Evolutionary conservation across 305 asterid genomes (phyloP).

Genomic region (Fraxinus paxiana): DNA sequence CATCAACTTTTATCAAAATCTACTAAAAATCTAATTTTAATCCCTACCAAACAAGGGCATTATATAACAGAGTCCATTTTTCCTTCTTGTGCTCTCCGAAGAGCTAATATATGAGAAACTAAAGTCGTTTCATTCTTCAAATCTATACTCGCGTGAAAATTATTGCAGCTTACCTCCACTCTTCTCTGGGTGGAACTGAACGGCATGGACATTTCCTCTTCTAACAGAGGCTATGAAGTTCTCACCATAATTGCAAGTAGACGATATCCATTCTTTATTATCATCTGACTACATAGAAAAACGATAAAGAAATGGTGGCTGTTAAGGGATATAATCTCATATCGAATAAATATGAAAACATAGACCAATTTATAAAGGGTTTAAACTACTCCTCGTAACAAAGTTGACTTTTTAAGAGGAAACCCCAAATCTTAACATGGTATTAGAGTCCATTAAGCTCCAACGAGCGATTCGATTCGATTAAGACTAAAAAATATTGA

Average conservation of each 20-base stretch:
- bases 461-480: too few relatives aligned
- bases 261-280: constrained; percentile 77
- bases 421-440: too few relatives aligned
- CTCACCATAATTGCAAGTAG: constrained; percentile 77
- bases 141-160: background rate
- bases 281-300: constrained; percentile 55
- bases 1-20: background rate
- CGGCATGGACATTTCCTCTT: constrained; percentile 86
- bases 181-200: constrained; percentile 95
- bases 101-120: background rate
- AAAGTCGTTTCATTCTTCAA: background rate
- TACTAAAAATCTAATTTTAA: too few relatives aligned
- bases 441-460: too few relatives aligned
- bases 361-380: too few relatives aligned
- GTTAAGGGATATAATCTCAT: too few relatives aligned
- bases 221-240: constrained; percentile 73
- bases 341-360: too few relatives aligned
- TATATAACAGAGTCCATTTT: background rate
- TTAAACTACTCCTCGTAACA: too few relatives aligned
- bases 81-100: background rate
- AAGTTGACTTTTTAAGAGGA: too few relatives aligned
- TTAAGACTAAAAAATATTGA: too few relatives aligned
- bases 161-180: constrained; percentile 61
- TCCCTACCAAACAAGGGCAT: background rate
- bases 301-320: constrained; percentile 21